Percentiles rank a stretch among this genome's conserved stretches.
These are phyloP conservation scores for Chalciporus sp. DNA, from an alignment of 1,284 basidiomycete genomes.

Conservation along the genomic window DNA sequence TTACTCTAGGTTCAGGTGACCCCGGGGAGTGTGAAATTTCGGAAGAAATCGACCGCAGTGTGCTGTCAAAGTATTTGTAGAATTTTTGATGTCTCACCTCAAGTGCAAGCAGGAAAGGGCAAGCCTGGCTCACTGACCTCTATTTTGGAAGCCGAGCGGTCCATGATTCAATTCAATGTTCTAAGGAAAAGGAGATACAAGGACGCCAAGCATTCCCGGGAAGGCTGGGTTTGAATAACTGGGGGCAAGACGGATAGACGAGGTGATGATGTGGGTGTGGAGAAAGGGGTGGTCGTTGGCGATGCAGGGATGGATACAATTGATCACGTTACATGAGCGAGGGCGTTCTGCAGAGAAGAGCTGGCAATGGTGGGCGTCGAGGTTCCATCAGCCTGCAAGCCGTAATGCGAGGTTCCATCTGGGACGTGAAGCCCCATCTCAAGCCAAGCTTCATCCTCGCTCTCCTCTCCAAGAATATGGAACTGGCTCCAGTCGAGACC, in stretches of 20 bases:
- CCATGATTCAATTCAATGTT: background rate
- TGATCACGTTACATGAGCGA: constrained; percentile 17
- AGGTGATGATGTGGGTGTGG: background rate
- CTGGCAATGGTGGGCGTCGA: constrained; percentile 15
- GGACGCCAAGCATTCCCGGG: background rate
- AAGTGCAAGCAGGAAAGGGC: background rate
- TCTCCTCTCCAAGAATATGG: constrained; percentile 56
- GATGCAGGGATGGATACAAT: background rate
- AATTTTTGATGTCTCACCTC: too few relatives aligned
- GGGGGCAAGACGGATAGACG: background rate
- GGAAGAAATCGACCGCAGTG: too few relatives aligned
- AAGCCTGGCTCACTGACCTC: background rate
- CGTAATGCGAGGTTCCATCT: constrained; percentile 13
- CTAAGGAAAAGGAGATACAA: background rate
- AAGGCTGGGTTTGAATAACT: background rate
- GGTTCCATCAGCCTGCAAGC: constrained; percentile 28
- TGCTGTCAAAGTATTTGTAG: too few relatives aligned
- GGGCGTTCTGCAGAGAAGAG: constrained; percentile 29
- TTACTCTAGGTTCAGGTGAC: too few relatives aligned
- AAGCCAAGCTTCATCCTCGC: constrained; percentile 41
- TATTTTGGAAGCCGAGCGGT: background rate
- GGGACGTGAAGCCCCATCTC: constrained; percentile 18
- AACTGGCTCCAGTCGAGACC: constrained; percentile 53
- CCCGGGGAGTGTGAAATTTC: too few relatives aligned
- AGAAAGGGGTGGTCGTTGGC: background rate